Evolutionary conservation across 2,329 filamentous ascomycete genomes (phyloP), one percentile per base, ranked within the genome.

Genomic region (Colletotrichum spinosum): DNA sequence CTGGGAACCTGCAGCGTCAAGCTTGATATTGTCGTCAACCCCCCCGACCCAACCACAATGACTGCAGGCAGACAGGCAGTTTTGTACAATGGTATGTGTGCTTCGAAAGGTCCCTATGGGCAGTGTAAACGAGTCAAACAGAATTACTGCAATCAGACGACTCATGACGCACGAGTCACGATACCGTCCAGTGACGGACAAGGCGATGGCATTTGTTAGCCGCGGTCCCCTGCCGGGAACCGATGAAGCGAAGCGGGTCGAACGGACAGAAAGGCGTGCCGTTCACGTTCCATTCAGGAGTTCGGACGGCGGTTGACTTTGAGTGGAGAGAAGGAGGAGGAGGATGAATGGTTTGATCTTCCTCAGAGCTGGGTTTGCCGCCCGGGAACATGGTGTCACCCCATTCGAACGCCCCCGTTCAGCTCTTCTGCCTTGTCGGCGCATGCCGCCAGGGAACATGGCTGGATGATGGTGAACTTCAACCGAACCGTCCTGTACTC

Each of bases 211-310:
- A 25, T 35, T 33, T n/a, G 37, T 35, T 37, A 55, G 12, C 56
- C 62, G 60, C 48, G 52, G 41, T 57, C 52, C 46, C 52, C 58
- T 56, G 58, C 62, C 58, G 52, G 53, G 42, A 52, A 17, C 62
- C 59, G 52, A 66, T 50, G 48, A 55, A 61, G 58, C 58, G 58
- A 25, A 52, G 52, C 63, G 48, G 63, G 53, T 63, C 15, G n/a
- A 25, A 53, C 46, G 42, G 25, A 41, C 39, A 44, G 25, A 25
- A 25, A 25, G 25, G 25, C 25, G 25, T 25, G 25, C 25, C 25
- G 4, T 25, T 25, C 25, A 25, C 25, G 25, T 25, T 25, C 25
- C 25, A 25, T 25, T 25, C 25, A 25, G 25, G 25, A 25, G 25
- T 25, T 25, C 25, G 25, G 25, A 25, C 25, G 25, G 25, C 25